Evolutionary conservation across 768 basidiomycete genomes (phyloP).

Genomic region (Phylloporus sp.): DNA sequence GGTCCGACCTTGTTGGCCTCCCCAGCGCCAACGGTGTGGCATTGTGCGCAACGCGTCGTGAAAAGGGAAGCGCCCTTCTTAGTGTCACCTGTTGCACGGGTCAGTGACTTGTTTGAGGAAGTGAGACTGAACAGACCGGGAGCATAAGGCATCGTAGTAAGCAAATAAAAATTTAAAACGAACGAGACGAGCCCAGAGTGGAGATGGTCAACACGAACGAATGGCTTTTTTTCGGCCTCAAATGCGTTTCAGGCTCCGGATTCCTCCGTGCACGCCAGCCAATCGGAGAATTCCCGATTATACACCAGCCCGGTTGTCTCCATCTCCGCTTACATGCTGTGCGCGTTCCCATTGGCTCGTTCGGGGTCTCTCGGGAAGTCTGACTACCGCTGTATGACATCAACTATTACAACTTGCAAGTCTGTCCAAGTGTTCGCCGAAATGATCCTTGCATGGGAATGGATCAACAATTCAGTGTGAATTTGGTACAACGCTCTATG

Average conservation of each 20-base stretch:
- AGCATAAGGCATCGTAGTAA: conserved; percentile 39
- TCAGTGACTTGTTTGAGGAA: conserved; percentile 4
- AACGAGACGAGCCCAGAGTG: conserved; percentile 8
- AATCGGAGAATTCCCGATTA: conserved; percentile 18
- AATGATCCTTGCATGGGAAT: background rate
- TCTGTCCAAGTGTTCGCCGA: no score
- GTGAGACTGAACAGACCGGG: conserved; percentile 31
- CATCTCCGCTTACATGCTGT: background rate
- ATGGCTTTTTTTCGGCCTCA: conserved; percentile 5
- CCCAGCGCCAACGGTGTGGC: conserved; percentile 80
- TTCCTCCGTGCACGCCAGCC: conserved; percentile 23
- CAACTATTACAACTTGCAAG: no score
- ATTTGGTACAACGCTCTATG: background rate
- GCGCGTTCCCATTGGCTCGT: no score
- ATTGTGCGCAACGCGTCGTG: conserved; percentile 94
- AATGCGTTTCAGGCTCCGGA: conserved; percentile 22
- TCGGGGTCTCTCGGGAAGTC: no score
- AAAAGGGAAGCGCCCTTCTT: conserved; percentile 90
- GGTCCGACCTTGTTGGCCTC: conserved; percentile 90
- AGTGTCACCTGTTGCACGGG: conserved; percentile 62
- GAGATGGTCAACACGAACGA: background rate
- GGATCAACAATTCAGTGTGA: background rate
- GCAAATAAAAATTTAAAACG: conserved; percentile 1
- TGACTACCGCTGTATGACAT: no score
- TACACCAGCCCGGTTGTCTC: background rate